Percentiles rank a stretch among this genome's conserved stretches.
phyloP scores from a whole-genome alignment of 2,329 filamentous ascomycete genomes.

The Thermothelomyces thermophilus region DNA sequence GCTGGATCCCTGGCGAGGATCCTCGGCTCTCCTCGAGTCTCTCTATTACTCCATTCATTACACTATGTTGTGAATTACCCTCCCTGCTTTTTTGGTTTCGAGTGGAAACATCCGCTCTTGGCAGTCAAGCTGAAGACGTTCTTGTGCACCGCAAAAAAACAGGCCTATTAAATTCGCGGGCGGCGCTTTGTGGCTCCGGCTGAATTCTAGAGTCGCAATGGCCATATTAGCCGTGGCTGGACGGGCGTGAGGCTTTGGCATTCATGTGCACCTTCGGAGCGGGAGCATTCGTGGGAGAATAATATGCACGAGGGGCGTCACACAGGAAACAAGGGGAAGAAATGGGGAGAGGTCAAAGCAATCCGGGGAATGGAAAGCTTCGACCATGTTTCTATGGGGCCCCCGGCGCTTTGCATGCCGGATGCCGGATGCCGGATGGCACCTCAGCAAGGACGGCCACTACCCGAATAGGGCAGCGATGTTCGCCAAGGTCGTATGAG shows the following conservation, averaged over 20 bases:
- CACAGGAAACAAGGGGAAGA: too few relatives aligned
- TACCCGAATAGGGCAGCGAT: neutral
- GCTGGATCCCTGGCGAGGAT: neutral
- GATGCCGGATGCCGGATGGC: too few relatives aligned
- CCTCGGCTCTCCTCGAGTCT: neutral
- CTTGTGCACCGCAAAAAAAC: neutral
- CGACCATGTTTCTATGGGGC: conserved; percentile 8
- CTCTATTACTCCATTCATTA: too few relatives aligned
- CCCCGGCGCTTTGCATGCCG: conserved; percentile 7
- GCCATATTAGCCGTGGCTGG: neutral
- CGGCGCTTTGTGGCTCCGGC: neutral
- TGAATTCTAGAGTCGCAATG: conserved; percentile 5
- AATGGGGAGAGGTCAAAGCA: neutral
- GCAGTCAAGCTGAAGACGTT: neutral
- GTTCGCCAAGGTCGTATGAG: neutral
- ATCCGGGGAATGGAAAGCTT: conserved; percentile 6
- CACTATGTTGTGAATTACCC: too few relatives aligned
- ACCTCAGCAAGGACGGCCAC: neutral
- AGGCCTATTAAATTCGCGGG: neutral
- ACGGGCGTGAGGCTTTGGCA: neutral
- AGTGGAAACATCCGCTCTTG: neutral
- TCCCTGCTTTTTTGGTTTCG: neutral
- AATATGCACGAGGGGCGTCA: neutral
- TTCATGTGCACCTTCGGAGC: neutral
- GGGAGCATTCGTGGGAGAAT: conserved; percentile 1